These are phyloP conservation scores for Phytophthora niederhauseri DNA, from an alignment of 352 stramenopile genomes.

Conservation along the genomic window DNA sequence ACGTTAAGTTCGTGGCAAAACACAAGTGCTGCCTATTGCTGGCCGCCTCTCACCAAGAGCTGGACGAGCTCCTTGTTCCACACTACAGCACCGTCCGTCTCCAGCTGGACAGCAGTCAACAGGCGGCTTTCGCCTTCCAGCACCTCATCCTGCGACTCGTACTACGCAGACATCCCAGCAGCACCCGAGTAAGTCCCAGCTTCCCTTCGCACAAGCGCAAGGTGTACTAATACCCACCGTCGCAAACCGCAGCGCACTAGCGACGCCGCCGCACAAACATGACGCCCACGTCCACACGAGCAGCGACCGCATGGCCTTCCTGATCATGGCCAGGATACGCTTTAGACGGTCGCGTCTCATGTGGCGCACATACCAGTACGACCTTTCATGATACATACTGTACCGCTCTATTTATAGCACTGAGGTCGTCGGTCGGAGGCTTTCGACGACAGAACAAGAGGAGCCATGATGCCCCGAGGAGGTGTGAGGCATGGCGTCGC, in stretches of 20 bases:
- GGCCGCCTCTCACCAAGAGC: slow-evolving; percentile 19
- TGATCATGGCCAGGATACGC: slow-evolving; percentile 2
- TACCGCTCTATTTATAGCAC: slow-evolving; percentile 25
- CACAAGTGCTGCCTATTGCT: background rate
- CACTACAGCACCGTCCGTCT: slow-evolving; percentile 5
- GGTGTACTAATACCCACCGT: slow-evolving; percentile 14
- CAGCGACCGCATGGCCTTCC: slow-evolving; percentile 32
- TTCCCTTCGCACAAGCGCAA: background rate
- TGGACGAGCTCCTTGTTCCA: slow-evolving; percentile 21
- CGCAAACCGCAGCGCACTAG: slow-evolving; percentile 19
- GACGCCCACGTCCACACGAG: slow-evolving; percentile 4
- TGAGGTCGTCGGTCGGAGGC: background rate
- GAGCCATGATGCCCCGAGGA: slow-evolving; percentile 4
- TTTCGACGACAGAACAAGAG: background rate
- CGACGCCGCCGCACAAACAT: slow-evolving; percentile 4
- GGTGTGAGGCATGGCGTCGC: background rate
- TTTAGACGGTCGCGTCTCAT: background rate
- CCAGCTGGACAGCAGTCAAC: slow-evolving; percentile 13
- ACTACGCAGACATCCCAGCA: slow-evolving; percentile 14
- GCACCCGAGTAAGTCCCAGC: background rate
- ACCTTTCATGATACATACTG: slow-evolving; percentile 10
- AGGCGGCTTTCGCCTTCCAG: slow-evolving; percentile 22
- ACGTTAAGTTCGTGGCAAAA: background rate
- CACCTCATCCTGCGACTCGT: slow-evolving; percentile 29
- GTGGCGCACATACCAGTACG: slow-evolving; percentile 13